phyloP scores from a whole-genome alignment of 176 grass and related monocot species.

The Tillandsia fasciculata region DNA sequence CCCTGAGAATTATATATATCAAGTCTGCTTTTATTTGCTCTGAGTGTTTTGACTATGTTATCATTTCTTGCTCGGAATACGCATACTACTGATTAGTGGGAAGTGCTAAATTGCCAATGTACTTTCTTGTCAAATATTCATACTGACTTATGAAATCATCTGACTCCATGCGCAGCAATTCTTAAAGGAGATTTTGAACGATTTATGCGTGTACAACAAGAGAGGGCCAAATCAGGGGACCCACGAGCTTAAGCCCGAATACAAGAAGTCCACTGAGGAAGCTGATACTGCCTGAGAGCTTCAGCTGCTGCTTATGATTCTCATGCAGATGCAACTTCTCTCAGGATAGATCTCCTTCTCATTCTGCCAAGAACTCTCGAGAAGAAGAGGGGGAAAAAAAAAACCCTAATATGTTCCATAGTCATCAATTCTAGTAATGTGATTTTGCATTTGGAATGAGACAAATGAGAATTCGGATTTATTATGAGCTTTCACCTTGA shows the following conservation, averaged over 20 bases:
- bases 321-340: not conserved
- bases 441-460: no score
- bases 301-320: not conserved
- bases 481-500: no score
- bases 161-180: conserved; percentile 57
- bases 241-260: conserved; percentile 83
- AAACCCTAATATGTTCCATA: no score
- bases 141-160: conserved; percentile 7
- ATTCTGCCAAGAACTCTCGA: not conserved
- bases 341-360: not conserved
- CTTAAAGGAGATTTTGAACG: conserved; percentile 87
- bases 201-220: conserved; percentile 81
- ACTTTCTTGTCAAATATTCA: not conserved
- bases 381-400: no score
- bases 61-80: no score
- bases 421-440: no score
- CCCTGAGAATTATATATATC: no score
- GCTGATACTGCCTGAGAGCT: not conserved
- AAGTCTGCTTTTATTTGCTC: no score
- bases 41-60: no score
- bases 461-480: no score
- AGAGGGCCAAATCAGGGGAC: conserved; percentile 91
- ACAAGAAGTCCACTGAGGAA: conserved; percentile 69
- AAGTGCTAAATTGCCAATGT: not conserved
- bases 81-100: no score